Percentiles rank a stretch among this genome's conserved stretches.
Evolutionary conservation across 768 basidiomycete genomes (phyloP).

Genomic region (Rhizopogon salebrosus): DNA sequence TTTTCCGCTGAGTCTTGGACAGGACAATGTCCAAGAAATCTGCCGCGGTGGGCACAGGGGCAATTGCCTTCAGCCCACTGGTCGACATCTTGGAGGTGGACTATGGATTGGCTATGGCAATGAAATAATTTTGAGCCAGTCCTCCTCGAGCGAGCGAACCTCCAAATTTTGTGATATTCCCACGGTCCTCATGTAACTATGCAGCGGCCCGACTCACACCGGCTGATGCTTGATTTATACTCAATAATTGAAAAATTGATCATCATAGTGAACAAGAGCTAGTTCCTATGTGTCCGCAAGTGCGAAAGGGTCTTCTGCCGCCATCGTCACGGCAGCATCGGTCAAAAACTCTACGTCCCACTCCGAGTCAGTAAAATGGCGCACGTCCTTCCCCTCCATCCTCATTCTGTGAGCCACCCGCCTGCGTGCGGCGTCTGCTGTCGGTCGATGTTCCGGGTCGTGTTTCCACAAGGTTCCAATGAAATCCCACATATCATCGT

Average conservation of each 20-base stretch:
- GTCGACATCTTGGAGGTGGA: slow-evolving; percentile 54
- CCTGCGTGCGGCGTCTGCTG: not conserved
- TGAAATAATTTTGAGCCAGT: not conserved
- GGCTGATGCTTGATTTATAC: too few relatives aligned
- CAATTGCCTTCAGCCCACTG: slow-evolving; percentile 92
- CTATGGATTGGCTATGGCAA: not conserved
- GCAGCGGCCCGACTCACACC: too few relatives aligned
- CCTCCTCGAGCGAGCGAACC: not conserved
- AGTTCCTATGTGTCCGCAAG: not conserved
- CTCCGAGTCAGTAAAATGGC: not conserved
- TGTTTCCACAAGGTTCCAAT: not conserved
- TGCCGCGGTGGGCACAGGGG: slow-evolving; percentile 94
- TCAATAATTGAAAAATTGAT: too few relatives aligned
- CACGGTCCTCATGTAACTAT: slow-evolving; percentile 1
- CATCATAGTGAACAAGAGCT: not conserved
- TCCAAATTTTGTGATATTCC: not conserved
- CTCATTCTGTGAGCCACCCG: not conserved
- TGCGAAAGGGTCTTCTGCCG: not conserved
- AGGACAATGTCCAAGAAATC: slow-evolving; percentile 95
- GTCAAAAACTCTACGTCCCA: not conserved
- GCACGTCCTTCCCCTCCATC: not conserved
- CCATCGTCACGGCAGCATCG: not conserved
- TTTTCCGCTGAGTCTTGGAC: slow-evolving; percentile 94
- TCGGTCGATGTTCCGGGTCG: not conserved
- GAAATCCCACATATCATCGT: slow-evolving; percentile 4